Evolutionary conservation across 257 asterid species (phyloP), one percentile per base, ranked within the genome.

Genomic region (Gynochthodes officinalis): DNA sequence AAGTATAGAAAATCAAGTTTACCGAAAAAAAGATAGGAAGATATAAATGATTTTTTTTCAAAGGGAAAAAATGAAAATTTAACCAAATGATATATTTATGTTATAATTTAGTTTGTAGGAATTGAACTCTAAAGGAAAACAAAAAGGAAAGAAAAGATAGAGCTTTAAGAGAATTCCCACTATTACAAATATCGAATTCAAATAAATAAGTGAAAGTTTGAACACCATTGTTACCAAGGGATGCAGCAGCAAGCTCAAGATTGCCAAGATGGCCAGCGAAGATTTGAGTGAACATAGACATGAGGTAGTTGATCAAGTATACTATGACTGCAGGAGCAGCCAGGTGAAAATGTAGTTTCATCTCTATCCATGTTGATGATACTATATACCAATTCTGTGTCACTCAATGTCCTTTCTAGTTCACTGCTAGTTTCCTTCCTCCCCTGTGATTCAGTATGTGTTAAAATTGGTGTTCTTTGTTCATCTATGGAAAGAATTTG

Each of bases 171-270:
- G 21, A 49, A 15, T 49, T 49, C n/a, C 23, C 23, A 16, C 54
- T 5, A 14, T 18, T 6, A 49, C 21, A 49, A 18, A 0, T 7
- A 49, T 18, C 4, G 40, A 37, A 37, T 37, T 37, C 6, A 37
- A 37, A 37, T 37, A 37, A 37, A 37, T 42, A 72, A 8, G 77
- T 69, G 21, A 77, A 77, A 57, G 68, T 62, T 55, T 77, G 80
- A 44, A 77, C 62, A 21, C 80, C 80, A 27, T 46, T 71, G 52
- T 71, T 65, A 40, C 77, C 76, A 43, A 77, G 75, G 30, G 80
- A 76, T 21, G 80, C 75, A 30, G 80, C 80, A 40, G 80, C 80
- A 16, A 69, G 75, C 23, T 76, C 75, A 42, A 76, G 80, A 63
- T 76, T 76, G 23, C 79, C 79, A 42, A 76, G 66, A 23, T 76